Percentiles rank a stretch among this genome's conserved stretches.
Conservation (phyloP, 2,329 filamentous ascomycete genomes). For the Fusarium bulbicola region DNA sequence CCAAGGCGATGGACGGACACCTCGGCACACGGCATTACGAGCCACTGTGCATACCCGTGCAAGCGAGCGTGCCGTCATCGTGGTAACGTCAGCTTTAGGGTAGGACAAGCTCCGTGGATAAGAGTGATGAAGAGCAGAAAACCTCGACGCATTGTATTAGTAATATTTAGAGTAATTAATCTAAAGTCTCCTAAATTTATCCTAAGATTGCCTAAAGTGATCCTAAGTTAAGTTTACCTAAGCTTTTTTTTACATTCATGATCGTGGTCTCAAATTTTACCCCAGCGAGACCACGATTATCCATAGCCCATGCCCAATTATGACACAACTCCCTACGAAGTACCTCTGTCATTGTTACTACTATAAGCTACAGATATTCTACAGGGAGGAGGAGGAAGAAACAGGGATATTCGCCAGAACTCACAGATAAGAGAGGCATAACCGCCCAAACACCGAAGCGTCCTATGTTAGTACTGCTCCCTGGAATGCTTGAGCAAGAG, state of each 20-base stretch:
- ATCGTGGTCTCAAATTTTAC: background rate
- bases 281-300: no score
- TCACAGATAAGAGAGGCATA: background rate
- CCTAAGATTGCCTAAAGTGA: background rate
- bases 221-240: background rate
- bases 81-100: background rate
- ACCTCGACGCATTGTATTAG: rapidly evolving
- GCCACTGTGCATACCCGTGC: conserved; percentile 5
- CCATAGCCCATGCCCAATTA: no score
- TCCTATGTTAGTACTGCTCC: background rate
- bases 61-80: background rate
- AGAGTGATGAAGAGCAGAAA: background rate
- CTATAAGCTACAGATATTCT: no score
- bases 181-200: background rate
- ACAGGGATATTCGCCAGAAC: no score
- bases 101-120: background rate
- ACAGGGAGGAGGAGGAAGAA: no score
- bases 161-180: background rate
- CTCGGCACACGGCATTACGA: conserved; percentile 7
- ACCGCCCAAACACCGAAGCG: background rate
- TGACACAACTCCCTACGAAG: no score
- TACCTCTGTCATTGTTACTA: no score
- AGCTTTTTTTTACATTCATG: background rate
- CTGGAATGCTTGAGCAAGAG: background rate
- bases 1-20: background rate